Evolutionary conservation across 331 rosid genomes (phyloP).

Genomic region (Malus hybrid): DNA sequence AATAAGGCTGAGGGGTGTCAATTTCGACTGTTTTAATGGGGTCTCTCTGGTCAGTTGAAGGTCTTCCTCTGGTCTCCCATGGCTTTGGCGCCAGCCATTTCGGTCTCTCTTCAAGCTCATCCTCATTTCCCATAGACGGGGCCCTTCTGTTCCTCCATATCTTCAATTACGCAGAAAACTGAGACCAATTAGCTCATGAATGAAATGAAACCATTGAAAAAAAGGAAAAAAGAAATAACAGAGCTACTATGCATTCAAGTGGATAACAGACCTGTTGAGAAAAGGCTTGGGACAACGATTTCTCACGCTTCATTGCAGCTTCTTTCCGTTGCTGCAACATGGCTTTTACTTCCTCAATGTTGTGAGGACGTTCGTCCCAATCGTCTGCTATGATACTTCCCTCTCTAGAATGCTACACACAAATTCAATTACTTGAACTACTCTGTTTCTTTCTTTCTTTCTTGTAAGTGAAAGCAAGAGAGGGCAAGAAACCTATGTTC

Average conservation of each 20-base stretch:
- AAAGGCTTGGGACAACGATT: conserved; percentile 60
- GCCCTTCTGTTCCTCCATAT: conserved; percentile 51
- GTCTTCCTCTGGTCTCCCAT: conserved; percentile 76
- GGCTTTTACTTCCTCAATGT: conserved; percentile 87
- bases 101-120: conserved; percentile 66
- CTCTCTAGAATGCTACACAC: conserved; percentile 51
- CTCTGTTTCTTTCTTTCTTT: not conserved
- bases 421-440: not conserved
- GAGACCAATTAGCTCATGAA: conserved; percentile 12
- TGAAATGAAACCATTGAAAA: not conserved
- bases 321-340: conserved; percentile 81
- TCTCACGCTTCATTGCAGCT: conserved; percentile 74
- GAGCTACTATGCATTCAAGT: not conserved
- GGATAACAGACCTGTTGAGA: conserved; percentile 66
- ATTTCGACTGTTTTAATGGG: conserved; percentile 74
- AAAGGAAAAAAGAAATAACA: not conserved
- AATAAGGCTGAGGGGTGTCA: conserved; percentile 80
- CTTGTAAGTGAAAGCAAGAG: not conserved
- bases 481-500: not conserved
- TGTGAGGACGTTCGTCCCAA: conserved; percentile 90
- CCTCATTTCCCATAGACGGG: conserved; percentile 82
- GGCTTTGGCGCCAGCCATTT: conserved; percentile 87
- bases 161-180: conserved; percentile 13
- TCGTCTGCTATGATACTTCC: conserved; percentile 81
- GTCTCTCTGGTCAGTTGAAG: conserved; percentile 85